Evolutionary conservation across 2,329 filamentous ascomycete species (phyloP).

Genomic region (Amauroascus niger): DNA sequence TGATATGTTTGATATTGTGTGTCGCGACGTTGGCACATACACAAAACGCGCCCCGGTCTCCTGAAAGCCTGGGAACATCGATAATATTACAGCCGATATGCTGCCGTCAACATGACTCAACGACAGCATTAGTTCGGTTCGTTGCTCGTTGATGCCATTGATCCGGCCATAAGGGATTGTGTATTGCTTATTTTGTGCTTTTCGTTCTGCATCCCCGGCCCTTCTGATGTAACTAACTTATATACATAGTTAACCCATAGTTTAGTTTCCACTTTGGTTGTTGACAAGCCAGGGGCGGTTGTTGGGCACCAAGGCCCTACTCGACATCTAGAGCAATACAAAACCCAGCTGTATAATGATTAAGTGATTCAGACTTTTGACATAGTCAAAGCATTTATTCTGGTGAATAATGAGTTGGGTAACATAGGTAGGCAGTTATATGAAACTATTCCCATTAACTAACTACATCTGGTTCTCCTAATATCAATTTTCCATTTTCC

Average conservation of each 20-base stretch:
- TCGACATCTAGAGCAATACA: too few relatives aligned
- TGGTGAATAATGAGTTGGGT: too few relatives aligned
- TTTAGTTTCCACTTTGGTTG: too few relatives aligned
- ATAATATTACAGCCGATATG: neutral
- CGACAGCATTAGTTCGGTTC: neutral
- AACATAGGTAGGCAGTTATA: too few relatives aligned
- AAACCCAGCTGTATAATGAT: too few relatives aligned
- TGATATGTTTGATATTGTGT: neutral
- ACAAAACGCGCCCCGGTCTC: neutral
- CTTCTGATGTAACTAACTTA: neutral
- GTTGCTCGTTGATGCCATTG: neutral
- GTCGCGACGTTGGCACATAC: neutral
- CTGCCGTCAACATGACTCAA: neutral
- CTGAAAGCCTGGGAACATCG: neutral
- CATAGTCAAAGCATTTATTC: too few relatives aligned
- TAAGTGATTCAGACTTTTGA: too few relatives aligned
- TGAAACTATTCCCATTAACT: too few relatives aligned
- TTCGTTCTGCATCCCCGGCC: neutral
- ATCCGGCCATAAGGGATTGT: neutral
- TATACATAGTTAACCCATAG: neutral
- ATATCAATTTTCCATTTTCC: too few relatives aligned
- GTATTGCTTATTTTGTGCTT: neutral
- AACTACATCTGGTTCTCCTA: too few relatives aligned
- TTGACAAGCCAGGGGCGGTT: too few relatives aligned
- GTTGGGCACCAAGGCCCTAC: too few relatives aligned